Base-by-base conservation (phyloP, 345 rosid species). In the Murraya koenigii region DNA sequence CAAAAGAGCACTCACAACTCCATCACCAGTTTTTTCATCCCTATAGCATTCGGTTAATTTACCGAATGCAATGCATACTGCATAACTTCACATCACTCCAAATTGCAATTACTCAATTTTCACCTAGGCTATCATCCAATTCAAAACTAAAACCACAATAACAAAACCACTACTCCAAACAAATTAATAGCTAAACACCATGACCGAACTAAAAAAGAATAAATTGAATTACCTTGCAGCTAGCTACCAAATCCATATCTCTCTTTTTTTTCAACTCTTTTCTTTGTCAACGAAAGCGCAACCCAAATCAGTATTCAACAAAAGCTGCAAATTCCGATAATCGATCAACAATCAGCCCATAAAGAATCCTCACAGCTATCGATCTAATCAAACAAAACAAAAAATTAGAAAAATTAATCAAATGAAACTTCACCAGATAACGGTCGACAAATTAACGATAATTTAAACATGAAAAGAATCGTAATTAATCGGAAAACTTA, bases 241-340 rank as follows among this genome's bases (percentile, higher is more conserved):
- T 82, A 75, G 84, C 78, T 26, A 84, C 91, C 89, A 90, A 89
- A 88, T 95, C 99, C 99, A 95, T 95, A 71, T 82, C 83, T 69
- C 38, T 55, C 5, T 70, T 52, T 52, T 60, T 28, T 11, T 6
- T 23, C 49, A 44, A 44, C 49, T 44, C 49, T 25, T 36, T 32
- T 25, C 13, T 7, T 63, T 58, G 36, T 62, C 35, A 22, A 66
- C 56, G 69, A 68, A 79, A 79, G 77, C 75, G 60, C 79, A 75
- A 78, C 81, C 44, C 52, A 76, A 72, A 55, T 70, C 79, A 78
- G 82, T 36, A 76, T 8, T n/a, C 62, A 66, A 54, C 80, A 75
- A 38, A 65, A 74, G 59, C 75, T 71, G 76, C 64, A 74, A 76
- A 62, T 78, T 71, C 79, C 66, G 78, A 67, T 36, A 66, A 84